Percentiles rank a stretch among this genome's conserved stretches.
Evolutionary conservation across 73 alveolate species (phyloP).

Genomic region (Symbiodinium natans): DNA sequence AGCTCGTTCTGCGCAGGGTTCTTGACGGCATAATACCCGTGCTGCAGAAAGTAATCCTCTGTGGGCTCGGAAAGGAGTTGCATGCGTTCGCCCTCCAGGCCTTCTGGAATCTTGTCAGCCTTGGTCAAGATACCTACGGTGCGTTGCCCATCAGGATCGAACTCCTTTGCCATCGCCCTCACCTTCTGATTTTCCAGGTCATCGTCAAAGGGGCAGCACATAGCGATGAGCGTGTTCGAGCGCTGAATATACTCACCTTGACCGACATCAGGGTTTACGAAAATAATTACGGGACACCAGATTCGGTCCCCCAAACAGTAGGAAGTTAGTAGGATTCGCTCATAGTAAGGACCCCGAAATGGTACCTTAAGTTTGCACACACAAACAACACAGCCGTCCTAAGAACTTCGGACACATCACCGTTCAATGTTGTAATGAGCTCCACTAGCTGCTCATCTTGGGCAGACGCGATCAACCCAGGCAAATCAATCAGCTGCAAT

Average conservation of each 20-base stretch:
- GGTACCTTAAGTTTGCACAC: no score
- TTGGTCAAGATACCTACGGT: slow-evolving; percentile 18
- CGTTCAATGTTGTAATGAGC: not conserved
- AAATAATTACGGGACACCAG: no score
- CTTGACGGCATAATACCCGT: slow-evolving; percentile 5
- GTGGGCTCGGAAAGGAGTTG: not conserved
- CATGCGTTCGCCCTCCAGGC: not conserved
- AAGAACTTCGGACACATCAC: no score
- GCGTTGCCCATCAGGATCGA: slow-evolving; percentile 4
- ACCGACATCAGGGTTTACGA: no score
- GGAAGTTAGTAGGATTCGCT: no score
- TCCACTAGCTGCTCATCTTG: not conserved
- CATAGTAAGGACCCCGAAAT: no score
- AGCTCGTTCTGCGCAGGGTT: not conserved
- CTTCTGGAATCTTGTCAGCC: not conserved
- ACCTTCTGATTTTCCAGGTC: slow-evolving; percentile 5
- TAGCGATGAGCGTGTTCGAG: slow-evolving; percentile 11
- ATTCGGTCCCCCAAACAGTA: no score
- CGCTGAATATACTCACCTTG: not conserved
- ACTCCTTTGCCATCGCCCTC: not conserved
- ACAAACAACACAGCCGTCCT: no score
- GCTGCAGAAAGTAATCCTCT: not conserved
- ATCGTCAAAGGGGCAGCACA: slow-evolving; percentile 9
- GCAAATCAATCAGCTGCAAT: slow-evolving; percentile 7
- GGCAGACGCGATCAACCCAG: not conserved